phyloP scores from a whole-genome alignment of 352 stramenopile genomes.

The Pythium utonaiense region DNA sequence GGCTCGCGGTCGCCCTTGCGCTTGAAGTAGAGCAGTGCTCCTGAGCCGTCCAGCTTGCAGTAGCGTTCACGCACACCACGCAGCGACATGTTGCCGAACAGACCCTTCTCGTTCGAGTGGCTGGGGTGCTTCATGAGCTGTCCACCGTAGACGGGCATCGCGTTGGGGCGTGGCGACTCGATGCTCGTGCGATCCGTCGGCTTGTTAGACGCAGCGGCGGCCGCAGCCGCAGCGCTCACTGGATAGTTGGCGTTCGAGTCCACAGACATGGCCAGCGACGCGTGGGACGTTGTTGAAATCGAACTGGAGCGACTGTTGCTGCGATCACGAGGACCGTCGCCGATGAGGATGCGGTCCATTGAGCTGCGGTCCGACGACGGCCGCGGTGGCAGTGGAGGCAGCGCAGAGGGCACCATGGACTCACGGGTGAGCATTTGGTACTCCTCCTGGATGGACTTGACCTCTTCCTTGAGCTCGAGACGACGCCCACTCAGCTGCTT shows the following conservation, averaged over 20 bases:
- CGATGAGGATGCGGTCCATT: constrained; percentile 6
- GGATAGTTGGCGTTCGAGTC: constrained; percentile 44
- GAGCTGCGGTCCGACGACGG: constrained; percentile 13
- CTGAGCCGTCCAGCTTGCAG: constrained; percentile 63
- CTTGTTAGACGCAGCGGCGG: constrained; percentile 7
- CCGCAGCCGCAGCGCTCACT: neutral
- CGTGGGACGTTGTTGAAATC: constrained; percentile 51
- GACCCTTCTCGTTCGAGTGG: constrained; percentile 71
- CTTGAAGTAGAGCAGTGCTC: constrained; percentile 77
- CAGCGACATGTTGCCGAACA: constrained; percentile 79
- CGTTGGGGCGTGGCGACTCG: neutral
- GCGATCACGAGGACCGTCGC: constrained; percentile 14
- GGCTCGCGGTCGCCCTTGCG: constrained; percentile 70
- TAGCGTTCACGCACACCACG: constrained; percentile 70
- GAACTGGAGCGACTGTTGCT: constrained; percentile 27
- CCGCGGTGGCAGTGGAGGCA: constrained; percentile 16
- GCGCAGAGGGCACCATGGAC: constrained; percentile 21
- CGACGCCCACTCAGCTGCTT: constrained; percentile 49
- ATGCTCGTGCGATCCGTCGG: neutral
- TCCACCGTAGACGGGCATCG: constrained; percentile 44
- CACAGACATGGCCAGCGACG: constrained; percentile 41
- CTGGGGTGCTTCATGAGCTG: constrained; percentile 73
- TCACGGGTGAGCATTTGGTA: constrained; percentile 25
- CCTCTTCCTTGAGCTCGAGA: constrained; percentile 68
- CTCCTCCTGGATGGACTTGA: constrained; percentile 63